Evolutionary conservation across 2,329 filamentous ascomycete species (phyloP).

Genomic region (Fusarium concolor): DNA sequence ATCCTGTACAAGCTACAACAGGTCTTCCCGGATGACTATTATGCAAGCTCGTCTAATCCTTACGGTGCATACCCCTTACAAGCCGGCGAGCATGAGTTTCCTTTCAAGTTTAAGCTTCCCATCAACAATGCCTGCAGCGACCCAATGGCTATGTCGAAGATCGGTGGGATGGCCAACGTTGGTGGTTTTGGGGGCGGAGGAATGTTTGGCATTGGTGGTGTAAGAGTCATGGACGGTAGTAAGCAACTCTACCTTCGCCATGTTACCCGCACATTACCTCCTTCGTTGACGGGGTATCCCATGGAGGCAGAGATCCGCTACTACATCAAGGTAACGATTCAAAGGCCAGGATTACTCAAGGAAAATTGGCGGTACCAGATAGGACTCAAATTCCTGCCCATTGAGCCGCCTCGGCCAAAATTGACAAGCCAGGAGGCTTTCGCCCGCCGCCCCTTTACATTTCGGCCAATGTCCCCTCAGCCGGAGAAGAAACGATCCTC

Average conservation of each 20-base stretch:
- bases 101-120: constrained; percentile 81
- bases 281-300: constrained; percentile 87
- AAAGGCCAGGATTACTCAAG: constrained; percentile 87
- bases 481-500: constrained; percentile 65
- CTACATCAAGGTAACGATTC: constrained; percentile 94
- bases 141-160: constrained; percentile 63
- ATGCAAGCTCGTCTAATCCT: constrained; percentile 54
- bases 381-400: constrained; percentile 88
- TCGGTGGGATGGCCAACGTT: constrained; percentile 64
- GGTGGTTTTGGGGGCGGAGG: constrained; percentile 63
- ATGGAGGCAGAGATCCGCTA: constrained; percentile 92
- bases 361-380: constrained; percentile 81
- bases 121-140: constrained; percentile 80
- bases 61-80: constrained; percentile 69
- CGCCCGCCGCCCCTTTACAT: constrained; percentile 77
- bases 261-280: constrained; percentile 87
- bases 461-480: constrained; percentile 57
- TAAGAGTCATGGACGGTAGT: constrained; percentile 72
- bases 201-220: constrained; percentile 62
- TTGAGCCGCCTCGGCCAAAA: constrained; percentile 83
- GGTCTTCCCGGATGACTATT: constrained; percentile 74
- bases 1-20: constrained; percentile 79
- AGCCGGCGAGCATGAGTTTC: constrained; percentile 78
- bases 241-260: constrained; percentile 74
- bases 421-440: constrained; percentile 81